A percentile compares a stretch with the other conserved stretches of the same genome.
Evolutionary conservation across 805 yeast genomes (phyloP).

Genomic region (Candida insectorum): DNA sequence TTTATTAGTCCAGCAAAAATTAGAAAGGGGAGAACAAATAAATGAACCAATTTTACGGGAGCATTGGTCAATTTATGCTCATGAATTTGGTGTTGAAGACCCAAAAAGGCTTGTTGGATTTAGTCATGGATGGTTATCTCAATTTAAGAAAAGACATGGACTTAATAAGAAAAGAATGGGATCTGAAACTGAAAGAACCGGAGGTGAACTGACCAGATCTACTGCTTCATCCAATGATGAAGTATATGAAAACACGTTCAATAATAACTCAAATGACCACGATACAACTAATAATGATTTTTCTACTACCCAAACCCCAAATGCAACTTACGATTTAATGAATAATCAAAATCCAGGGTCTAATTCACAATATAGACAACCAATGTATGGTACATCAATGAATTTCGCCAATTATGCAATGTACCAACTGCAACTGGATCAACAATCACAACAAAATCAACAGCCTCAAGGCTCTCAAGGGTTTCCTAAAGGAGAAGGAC

Average conservation of each 20-base stretch:
- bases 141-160: slow-evolving; percentile 58
- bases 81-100: slow-evolving; percentile 54
- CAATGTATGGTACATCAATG: slow-evolving; percentile 1
- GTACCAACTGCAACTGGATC: slow-evolving; percentile 12
- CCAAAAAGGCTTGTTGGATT: slow-evolving; percentile 54
- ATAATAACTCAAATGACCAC: slow-evolving; percentile 8
- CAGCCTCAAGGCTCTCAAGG: too few relatives aligned
- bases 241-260: slow-evolving; percentile 16
- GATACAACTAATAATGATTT: slow-evolving; percentile 8
- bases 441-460: too few relatives aligned
- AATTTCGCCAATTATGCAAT: slow-evolving; percentile 13
- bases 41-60: slow-evolving; percentile 55
- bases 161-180: slow-evolving; percentile 32
- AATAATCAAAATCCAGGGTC: slow-evolving; percentile 12
- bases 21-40: slow-evolving; percentile 43
- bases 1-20: slow-evolving; percentile 43
- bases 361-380: slow-evolving; percentile 6
- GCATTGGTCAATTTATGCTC: slow-evolving; percentile 55
- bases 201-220: slow-evolving; percentile 1
- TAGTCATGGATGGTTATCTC: slow-evolving; percentile 63
- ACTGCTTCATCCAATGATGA: slow-evolving; percentile 6
- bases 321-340: slow-evolving; percentile 19
- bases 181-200: slow-evolving; percentile 2
- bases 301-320: slow-evolving; percentile 4
- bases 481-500: neutral